Percentiles rank a stretch among this genome's conserved stretches.
Evolutionary conservation across 805 yeast genomes (phyloP).

Genomic region (Yamadazyma nakazawae): DNA sequence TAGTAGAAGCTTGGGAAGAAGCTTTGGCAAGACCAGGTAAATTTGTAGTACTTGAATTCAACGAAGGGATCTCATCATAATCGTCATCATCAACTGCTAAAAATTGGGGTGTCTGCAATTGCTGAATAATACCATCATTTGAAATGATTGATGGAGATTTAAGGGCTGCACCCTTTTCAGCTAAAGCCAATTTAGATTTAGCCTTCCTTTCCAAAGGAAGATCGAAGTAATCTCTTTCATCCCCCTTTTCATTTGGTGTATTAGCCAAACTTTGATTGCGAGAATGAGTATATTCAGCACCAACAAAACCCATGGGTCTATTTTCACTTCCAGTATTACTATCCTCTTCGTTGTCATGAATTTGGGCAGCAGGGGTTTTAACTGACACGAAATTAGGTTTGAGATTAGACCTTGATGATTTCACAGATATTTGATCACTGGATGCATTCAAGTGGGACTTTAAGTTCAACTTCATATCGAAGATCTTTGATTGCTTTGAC

Average conservation of each 20-base stretch:
- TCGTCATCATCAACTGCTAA: conserved; percentile 25
- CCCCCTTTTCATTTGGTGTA: conserved; percentile 14
- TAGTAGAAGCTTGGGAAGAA: background rate
- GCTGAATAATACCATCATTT: conserved; percentile 34
- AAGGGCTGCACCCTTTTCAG: conserved; percentile 8
- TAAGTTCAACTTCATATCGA: conserved; percentile 1
- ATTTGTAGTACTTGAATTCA: conserved; percentile 12
- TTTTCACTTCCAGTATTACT: conserved; percentile 41
- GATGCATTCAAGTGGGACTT: conserved; percentile 7
- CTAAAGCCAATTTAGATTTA: conserved; percentile 6
- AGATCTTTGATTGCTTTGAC: background rate
- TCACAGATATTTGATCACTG: conserved; percentile 28
- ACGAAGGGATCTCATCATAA: conserved; percentile 16
- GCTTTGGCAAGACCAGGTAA: conserved; percentile 1
- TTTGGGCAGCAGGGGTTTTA: conserved; percentile 64
- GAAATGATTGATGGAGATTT: conserved; percentile 35
- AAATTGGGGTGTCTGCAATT: conserved; percentile 33
- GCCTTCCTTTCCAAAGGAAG: conserved; percentile 9
- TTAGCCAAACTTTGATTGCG: background rate
- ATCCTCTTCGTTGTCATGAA: conserved; percentile 66
- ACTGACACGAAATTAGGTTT: conserved; percentile 69
- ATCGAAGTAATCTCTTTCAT: conserved; percentile 14
- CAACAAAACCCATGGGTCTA: conserved; percentile 52
- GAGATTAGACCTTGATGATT: conserved; percentile 35
- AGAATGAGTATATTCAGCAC: conserved; percentile 30